Percentiles rank a stretch among this genome's conserved stretches.
Conservation (phyloP, 2,329 filamentous ascomycete genomes). For the Monosporascus sp. region DNA sequence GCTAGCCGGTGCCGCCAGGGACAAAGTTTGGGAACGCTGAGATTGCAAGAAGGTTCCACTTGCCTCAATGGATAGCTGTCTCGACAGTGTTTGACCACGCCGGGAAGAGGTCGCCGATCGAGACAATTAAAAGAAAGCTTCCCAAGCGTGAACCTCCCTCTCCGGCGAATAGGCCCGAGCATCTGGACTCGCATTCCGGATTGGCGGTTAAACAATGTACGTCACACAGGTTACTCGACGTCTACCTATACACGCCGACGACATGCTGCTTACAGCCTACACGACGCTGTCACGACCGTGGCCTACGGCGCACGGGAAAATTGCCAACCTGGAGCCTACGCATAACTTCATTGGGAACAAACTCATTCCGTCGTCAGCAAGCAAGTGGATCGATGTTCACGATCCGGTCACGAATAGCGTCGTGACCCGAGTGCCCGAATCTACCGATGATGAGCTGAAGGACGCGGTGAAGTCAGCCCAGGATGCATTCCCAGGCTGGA, state of each 20-base stretch:
- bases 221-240: not conserved
- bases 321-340: slow-evolving; percentile 62
- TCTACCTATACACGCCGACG: not conserved
- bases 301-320: slow-evolving; percentile 68
- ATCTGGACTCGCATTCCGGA: not conserved
- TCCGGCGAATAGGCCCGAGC: not conserved
- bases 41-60: not conserved
- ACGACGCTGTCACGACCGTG: not conserved
- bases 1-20: not conserved
- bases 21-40: not conserved
- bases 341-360: slow-evolving; percentile 80
- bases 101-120: no score
- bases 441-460: slow-evolving; percentile 70
- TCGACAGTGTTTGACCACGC: not conserved
- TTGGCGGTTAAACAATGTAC: not conserved
- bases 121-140: not conserved
- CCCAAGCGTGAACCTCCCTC: not conserved
- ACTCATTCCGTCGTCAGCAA: slow-evolving; percentile 64
- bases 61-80: not conserved
- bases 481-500: slow-evolving; percentile 72
- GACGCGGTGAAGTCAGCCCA: slow-evolving; percentile 70
- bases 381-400: slow-evolving; percentile 72
- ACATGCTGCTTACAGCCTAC: not conserved
- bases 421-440: slow-evolving; percentile 79
- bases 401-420: slow-evolving; percentile 84